These are phyloP conservation scores for Annulohypoxylon maeteangense DNA, from an alignment of 495 filamentous ascomycete species.

Conservation along the genomic window DNA sequence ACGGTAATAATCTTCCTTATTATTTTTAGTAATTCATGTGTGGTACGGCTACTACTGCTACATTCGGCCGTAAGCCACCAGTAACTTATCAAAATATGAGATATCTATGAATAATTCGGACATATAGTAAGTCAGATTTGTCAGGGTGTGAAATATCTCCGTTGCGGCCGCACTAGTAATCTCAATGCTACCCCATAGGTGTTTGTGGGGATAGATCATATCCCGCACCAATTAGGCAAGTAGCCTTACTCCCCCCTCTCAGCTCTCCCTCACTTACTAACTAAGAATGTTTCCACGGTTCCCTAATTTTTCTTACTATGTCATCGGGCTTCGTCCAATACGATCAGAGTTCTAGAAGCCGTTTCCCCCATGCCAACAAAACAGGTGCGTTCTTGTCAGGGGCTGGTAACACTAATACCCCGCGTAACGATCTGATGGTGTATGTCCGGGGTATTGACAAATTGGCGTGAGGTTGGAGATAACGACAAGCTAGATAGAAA, in stretches of 20 bases:
- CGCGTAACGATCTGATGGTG: conserved; percentile 1
- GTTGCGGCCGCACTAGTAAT: conserved; percentile 34
- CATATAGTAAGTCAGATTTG: conserved; percentile 20
- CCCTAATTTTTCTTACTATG: conserved; percentile 36
- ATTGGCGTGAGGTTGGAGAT: not conserved
- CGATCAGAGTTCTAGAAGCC: conserved; percentile 4
- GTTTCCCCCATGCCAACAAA: not conserved
- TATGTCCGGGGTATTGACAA: conserved; percentile 6
- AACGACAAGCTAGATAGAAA: not conserved
- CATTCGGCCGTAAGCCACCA: conserved; percentile 16
- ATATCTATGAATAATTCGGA: not conserved
- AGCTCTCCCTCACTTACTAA: conserved; percentile 32
- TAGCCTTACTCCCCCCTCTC: conserved; percentile 32
- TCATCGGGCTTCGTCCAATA: conserved; percentile 22
- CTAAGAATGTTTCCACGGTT: not conserved
- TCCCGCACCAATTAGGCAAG: conserved; percentile 31
- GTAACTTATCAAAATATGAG: conserved; percentile 1
- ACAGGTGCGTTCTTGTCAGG: conserved; percentile 5
- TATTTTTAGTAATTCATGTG: conserved; percentile 27
- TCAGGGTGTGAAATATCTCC: conserved; percentile 25
- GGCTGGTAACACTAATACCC: not conserved
- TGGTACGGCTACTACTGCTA: not conserved
- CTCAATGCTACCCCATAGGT: conserved; percentile 25
- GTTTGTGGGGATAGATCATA: conserved; percentile 36
- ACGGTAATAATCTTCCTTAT: conserved; percentile 14